Evolutionary conservation across 2,329 filamentous ascomycete species (phyloP), one percentile per base, ranked within the genome.

Genomic region (Neofusicoccum cordaticola): DNA sequence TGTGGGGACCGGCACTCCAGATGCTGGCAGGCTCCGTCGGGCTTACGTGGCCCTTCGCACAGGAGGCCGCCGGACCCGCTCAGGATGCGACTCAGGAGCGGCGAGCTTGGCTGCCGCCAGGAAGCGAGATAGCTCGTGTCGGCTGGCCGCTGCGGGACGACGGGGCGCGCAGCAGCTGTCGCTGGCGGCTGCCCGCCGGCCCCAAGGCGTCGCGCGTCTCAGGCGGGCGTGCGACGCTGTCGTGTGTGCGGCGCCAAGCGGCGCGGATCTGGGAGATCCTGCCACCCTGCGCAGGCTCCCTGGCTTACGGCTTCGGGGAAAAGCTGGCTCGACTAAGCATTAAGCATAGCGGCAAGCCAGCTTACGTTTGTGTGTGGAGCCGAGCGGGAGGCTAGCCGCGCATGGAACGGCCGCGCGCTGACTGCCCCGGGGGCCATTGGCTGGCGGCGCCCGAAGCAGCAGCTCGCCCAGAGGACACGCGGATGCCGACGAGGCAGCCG

Each of bases 291-390:
- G 52, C 52, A 44, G 13, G 13, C 9, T 37, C 52, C 52, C 42
- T 37, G 15, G 52, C 56, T 60, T 45, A 41, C 39, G 13, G 17
- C 41, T 27, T 56, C 52, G 52, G 52, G 52, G 37, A 41, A 45
- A 58, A 35, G 42, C 56, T 60, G 56, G 42, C 56, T 60, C 56
- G 42, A 60, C 56, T 64, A 64, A 64, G 62, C 62, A 34, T 64
- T 57, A 64, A 64, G 41, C 50, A 62, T 62, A 50, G 53, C 53
- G 37, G 53, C 34, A 22, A 35, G 51, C 51, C 51, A 19, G 60
- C 60, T 63, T 22, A 63, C 48, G 61, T 53, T 44, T 22, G 17
- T 19, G 45, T 35, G 48, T 51, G 61, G 48, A 52, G 45, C 45
- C 47, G 45, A 42, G 60, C 47, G 60, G 44, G 45, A 51, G 45